Evolutionary conservation across 1,284 basidiomycete genomes (phyloP), one percentile per base, ranked within the genome.

Genomic region (Trichosporon asahii): DNA sequence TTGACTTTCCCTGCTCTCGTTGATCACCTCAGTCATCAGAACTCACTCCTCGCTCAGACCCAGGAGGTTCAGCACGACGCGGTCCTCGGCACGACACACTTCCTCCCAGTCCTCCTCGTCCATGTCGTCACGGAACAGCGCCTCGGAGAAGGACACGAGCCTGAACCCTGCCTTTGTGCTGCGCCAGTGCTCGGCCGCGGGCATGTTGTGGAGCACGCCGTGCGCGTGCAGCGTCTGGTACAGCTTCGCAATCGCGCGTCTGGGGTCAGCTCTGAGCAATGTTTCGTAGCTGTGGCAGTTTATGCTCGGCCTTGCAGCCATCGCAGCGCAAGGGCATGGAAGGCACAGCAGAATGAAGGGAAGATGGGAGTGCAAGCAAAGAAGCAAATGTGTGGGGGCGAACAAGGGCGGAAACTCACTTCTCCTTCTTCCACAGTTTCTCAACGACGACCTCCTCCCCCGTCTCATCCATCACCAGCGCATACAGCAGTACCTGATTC

Each of bases 181-280:
- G 27, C 18, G 57, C 57, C 57, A 61, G 57, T 61, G 57, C 57
- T 31, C 57, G 1, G 57, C 27, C 18, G 21, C 15, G 15, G 57
- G 57, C 4, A 31, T 31, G 57, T 61, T 61, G 57, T 61, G 57
- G 18, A 61, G 57, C 18, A 61, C 57, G 29, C 57, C 57, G 27
- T n/a, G 21, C 5, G 27, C 57, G 57, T 61, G 57, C 57, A 61
- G 57, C 2, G 18, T 27, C 7, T 18, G 15, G 57, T 61, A 61
- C 29, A 33, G 29, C 18, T 61, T 31, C 15, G 29, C 27, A n/a
- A 61, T 61, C 15, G 57, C 29, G 57, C 27, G 57, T 31, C 57
- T 61, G 57, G 53, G 11, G 53, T 57, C 25, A 57, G 53, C 53
- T 27, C n/a, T n/a, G n/a, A n/a, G n/a, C n/a, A n/a, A n/a, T n/a